Percentiles rank a stretch among this genome's conserved stretches.
These are phyloP conservation scores for Amanita inopinata DNA, from an alignment of 768 basidiomycete species.

Conservation along the genomic window DNA sequence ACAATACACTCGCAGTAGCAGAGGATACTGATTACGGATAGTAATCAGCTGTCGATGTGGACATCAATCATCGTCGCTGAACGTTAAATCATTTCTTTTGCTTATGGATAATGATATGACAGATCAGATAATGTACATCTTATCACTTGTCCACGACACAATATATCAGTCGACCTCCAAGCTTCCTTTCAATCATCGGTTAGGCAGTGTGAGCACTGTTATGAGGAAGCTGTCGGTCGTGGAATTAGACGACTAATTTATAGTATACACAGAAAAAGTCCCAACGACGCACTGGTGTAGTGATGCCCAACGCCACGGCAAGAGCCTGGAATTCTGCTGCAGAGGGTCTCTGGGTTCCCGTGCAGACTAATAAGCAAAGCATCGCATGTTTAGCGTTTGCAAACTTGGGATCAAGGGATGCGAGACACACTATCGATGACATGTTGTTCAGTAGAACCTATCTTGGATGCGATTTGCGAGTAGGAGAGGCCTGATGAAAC, in stretches of 20 bases:
- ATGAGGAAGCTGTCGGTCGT: neutral
- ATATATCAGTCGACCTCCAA: too few relatives aligned
- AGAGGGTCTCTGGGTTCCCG: constrained; percentile 32
- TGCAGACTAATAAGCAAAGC: constrained; percentile 32
- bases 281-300: constrained; percentile 4
- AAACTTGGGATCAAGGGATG: neutral
- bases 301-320: constrained; percentile 32
- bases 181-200: too few relatives aligned
- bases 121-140: too few relatives aligned
- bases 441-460: constrained; percentile 33
- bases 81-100: too few relatives aligned
- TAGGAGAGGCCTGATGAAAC: constrained; percentile 39
- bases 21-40: too few relatives aligned
- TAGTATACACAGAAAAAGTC: neutral
- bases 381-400: neutral
- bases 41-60: too few relatives aligned
- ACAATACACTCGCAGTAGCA: too few relatives aligned
- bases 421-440: constrained; percentile 41
- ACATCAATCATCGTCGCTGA: too few relatives aligned
- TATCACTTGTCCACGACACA: too few relatives aligned
- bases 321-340: constrained; percentile 39
- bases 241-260: neutral
- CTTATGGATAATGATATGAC: too few relatives aligned
- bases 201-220: neutral
- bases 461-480: constrained; percentile 33